Percentiles rank a stretch among this genome's conserved stretches.
These are phyloP conservation scores for Pseudogymnoascus sp. DNA, from an alignment of 2,329 filamentous ascomycete species.

Conservation along the genomic window DNA sequence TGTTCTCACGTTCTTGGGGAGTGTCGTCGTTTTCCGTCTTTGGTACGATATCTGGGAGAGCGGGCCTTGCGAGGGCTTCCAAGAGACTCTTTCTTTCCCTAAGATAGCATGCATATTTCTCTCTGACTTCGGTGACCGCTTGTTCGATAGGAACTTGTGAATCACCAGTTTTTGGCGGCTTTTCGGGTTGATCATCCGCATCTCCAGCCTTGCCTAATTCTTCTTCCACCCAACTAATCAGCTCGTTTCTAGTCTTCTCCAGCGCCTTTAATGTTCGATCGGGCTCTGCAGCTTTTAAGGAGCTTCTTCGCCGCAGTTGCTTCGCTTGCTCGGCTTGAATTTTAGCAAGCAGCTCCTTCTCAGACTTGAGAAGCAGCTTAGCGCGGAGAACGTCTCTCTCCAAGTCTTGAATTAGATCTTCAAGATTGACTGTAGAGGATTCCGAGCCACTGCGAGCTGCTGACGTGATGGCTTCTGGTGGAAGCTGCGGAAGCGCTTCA, in stretches of 20 bases:
- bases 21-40: background rate
- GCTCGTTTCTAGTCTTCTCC: conserved; percentile 46
- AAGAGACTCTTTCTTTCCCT: background rate
- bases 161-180: conserved; percentile 4
- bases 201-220: conserved; percentile 46
- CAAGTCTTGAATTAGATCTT: conserved; percentile 41
- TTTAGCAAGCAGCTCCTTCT: conserved; percentile 46
- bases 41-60: conserved; percentile 15
- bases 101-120: conserved; percentile 8
- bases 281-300: conserved; percentile 11
- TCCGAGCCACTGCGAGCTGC: conserved; percentile 16
- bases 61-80: conserved; percentile 9
- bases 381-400: conserved; percentile 52
- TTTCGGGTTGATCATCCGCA: conserved; percentile 17
- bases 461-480: conserved; percentile 21
- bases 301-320: background rate
- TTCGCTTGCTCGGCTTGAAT: conserved; percentile 36
- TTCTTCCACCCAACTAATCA: conserved; percentile 58
- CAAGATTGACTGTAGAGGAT: conserved; percentile 35
- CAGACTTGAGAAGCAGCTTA: conserved; percentile 47
- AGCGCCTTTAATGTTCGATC: conserved; percentile 39
- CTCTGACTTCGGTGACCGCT: background rate
- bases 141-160: conserved; percentile 7
- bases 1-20: background rate
- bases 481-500: conserved; percentile 22